These are phyloP conservation scores for Hordeum marinum DNA, from an alignment of 176 grass and related monocot species.

Conservation along the genomic window DNA sequence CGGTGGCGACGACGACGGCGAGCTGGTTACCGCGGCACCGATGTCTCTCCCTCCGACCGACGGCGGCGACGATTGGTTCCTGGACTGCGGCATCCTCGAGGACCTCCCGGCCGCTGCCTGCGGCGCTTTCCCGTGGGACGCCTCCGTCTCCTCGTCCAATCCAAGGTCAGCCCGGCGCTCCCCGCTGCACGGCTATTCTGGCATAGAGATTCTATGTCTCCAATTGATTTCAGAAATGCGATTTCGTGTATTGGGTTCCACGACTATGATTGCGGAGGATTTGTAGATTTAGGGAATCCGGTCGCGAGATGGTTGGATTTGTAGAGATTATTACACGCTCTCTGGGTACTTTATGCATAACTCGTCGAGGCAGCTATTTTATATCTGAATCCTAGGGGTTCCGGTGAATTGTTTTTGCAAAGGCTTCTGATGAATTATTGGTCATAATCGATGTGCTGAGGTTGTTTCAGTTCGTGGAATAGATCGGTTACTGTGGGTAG, in stretches of 20 bases:
- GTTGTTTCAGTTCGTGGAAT: not conserved
- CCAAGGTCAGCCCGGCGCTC: conserved; percentile 22
- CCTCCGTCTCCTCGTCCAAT: conserved; percentile 40
- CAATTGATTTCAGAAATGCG: not conserved
- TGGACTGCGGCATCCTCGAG: conserved; percentile 51
- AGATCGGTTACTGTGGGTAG: not conserved
- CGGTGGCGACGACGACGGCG: conserved; percentile 7
- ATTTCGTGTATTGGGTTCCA: not conserved
- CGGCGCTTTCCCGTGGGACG: conserved; percentile 46
- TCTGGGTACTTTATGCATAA: not conserved
- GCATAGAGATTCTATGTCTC: not conserved
- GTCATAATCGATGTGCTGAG: not conserved
- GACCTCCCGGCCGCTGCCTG: conserved; percentile 42
- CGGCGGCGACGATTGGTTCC: conserved; percentile 50
- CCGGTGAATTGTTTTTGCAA: not conserved
- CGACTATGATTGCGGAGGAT: not conserved
- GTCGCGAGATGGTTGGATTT: not conserved
- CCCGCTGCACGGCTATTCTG: not conserved
- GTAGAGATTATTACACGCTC: not conserved
- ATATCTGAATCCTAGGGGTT: not conserved
- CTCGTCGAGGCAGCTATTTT: not conserved
- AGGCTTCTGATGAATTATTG: not conserved
- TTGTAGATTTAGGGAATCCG: not conserved
- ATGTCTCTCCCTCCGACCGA: conserved; percentile 39
- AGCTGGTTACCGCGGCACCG: conserved; percentile 16